phyloP scores from a whole-genome alignment of 2,329 filamentous ascomycete genomes.

The Aspergillus ochraceoroseus region DNA sequence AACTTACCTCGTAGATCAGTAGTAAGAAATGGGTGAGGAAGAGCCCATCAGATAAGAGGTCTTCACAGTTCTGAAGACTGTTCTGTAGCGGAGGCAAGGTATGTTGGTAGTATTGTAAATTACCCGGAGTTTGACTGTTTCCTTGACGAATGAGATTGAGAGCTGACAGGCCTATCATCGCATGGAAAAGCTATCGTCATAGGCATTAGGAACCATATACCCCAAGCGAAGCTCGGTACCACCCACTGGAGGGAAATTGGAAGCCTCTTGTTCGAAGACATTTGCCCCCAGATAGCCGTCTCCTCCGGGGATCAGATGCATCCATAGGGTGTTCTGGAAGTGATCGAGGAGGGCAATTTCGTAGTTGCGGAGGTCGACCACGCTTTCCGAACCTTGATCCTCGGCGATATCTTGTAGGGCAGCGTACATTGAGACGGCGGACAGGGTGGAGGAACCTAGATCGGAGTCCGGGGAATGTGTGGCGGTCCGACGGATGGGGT shows the following conservation, averaged over 20 bases:
- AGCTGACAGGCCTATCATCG: conserved; percentile 55
- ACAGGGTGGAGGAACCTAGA: conserved; percentile 26
- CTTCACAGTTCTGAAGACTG: conserved; percentile 44
- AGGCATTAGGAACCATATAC: conserved; percentile 12
- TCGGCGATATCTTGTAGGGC: conserved; percentile 24
- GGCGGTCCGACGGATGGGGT: conserved; percentile 29
- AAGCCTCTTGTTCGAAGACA: conserved; percentile 47
- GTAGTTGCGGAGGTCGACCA: conserved; percentile 23
- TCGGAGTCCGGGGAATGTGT: conserved; percentile 37
- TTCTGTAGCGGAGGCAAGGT: conserved; percentile 48
- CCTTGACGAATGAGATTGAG: conserved; percentile 49
- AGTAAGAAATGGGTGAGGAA: conserved; percentile 56
- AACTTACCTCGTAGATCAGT: conserved; percentile 52
- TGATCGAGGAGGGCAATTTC: conserved; percentile 37
- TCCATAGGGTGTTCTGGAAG: conserved; percentile 42
- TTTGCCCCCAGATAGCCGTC: conserved; percentile 35
- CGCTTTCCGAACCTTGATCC: conserved; percentile 8
- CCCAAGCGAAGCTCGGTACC: conserved; percentile 1
- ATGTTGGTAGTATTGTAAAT: conserved; percentile 53
- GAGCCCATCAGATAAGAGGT: conserved; percentile 54
- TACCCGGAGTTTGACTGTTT: conserved; percentile 45
- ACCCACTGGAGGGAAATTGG: conserved; percentile 50
- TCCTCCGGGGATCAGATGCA: conserved; percentile 34
- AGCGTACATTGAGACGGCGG: conserved; percentile 25
- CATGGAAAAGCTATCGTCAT: conserved; percentile 49